Base-by-base conservation (phyloP, 2,329 filamentous ascomycete genomes). In the Parascedosporium putredinis region DNA sequence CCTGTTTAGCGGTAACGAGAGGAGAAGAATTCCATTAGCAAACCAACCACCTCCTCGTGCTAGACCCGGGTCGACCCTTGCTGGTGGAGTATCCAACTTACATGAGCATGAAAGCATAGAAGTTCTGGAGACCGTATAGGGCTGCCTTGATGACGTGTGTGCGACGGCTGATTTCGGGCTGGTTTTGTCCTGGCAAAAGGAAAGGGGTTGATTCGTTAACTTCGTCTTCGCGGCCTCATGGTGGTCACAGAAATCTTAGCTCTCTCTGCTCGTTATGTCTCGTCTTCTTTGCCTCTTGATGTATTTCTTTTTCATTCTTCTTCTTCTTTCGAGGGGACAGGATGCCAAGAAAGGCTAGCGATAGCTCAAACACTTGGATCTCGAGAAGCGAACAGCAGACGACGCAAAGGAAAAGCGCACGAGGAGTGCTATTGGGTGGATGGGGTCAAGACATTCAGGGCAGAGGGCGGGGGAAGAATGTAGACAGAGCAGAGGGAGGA, bases 81-180 rank as follows among this genome's bases (percentile, higher is more conserved):
- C 27, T n/a, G 27, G 12, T 31, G 27, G 27, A 31, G 14, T 8
- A 20, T 8, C 9, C 25, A 47, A 83, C 91, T 82, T 66, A 96
- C 93, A 98, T 98, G 64, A 98, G 90, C 76, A 98, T 97, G 62
- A 98, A 97, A 44, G 90, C 94, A 67, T 98, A 98, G 67, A 97
- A 97, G 57, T 93, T 94, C 73, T 98, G 93, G 47, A 93, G 67
- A 18, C 84, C 91, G 71, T 98, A 98, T 50, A 98, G 70, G 27
- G 78, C 67, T 24, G 87, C 86, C 73, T 95, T 91, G 65, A 88
- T 71, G 54, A 94, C 63, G 66, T 87, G 89, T 47, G 81, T 83
- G 61, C 77, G 79, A 67, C 81, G 78, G 64, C 80, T 78, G 55
- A 78, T 72, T 55, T 73, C 71, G 55, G 67, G 70, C 64, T 79